Conservation (phyloP, 805 yeast genomes). For the Myxozyma sirexii region DNA sequence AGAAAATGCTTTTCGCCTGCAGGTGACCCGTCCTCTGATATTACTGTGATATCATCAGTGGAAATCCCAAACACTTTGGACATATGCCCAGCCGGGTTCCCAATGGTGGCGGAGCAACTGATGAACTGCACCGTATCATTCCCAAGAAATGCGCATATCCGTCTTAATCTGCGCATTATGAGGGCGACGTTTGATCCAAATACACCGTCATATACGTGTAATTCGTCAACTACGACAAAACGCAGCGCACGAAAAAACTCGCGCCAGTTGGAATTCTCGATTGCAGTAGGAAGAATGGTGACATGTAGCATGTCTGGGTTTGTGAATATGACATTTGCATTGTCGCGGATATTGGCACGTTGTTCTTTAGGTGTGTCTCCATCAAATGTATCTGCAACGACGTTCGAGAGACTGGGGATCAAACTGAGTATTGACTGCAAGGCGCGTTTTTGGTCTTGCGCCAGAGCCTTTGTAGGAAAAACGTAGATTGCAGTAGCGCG, state of each 20-base stretch:
- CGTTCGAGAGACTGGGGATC: conserved; percentile 48
- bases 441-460: conserved; percentile 94
- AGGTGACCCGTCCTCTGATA: conserved; percentile 86
- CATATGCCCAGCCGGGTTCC: conserved; percentile 74
- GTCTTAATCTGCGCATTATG: conserved; percentile 74
- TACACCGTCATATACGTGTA: conserved; percentile 85
- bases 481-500: conserved; percentile 75
- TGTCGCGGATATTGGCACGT: conserved; percentile 57
- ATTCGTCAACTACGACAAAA: conserved; percentile 74
- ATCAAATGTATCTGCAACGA: conserved; percentile 76
- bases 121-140: conserved; percentile 64
- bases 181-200: conserved; percentile 93
- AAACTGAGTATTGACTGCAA: conserved; percentile 57
- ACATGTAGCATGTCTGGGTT: conserved; percentile 95
- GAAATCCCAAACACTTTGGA: conserved; percentile 67
- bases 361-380: conserved; percentile 79
- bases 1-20: conserved; percentile 72
- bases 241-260: conserved; percentile 64
- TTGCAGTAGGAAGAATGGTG: conserved; percentile 69
- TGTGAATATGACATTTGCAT: conserved; percentile 81
- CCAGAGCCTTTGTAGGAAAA: conserved; percentile 96
- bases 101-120: conserved; percentile 92
- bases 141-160: conserved; percentile 61
- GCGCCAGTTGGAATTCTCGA: conserved; percentile 56
- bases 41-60: conserved; percentile 53